Evolutionary conservation across 2,329 filamentous ascomycete genomes (phyloP).

Genomic region (Hypocrella siamensis): DNA sequence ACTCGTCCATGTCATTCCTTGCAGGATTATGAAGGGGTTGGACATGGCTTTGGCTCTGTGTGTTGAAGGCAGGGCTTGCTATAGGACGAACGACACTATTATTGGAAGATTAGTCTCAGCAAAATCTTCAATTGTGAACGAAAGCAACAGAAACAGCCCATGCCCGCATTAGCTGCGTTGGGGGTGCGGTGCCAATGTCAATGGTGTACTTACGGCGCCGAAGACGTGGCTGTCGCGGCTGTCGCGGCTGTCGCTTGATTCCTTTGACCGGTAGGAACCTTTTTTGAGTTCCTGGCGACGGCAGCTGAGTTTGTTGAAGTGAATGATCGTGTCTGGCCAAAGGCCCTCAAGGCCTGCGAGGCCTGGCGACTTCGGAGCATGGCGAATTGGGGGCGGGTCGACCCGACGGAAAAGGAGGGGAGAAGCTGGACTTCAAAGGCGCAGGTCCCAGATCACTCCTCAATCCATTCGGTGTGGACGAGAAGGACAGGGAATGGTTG

Average conservation of each 20-base stretch:
- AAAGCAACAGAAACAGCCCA: too few species aligned
- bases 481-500: too few species aligned
- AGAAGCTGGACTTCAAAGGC: not conserved
- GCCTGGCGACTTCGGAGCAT: conserved; percentile 36
- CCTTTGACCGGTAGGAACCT: conserved; percentile 24
- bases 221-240: conserved; percentile 21
- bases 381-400: conserved; percentile 8
- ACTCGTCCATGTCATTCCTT: conserved; percentile 58
- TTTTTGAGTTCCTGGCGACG: conserved; percentile 21
- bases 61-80: conserved; percentile 48
- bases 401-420: not conserved
- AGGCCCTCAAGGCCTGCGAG: conserved; percentile 28
- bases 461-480: too few species aligned
- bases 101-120: too few species aligned
- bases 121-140: too few species aligned
- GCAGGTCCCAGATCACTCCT: conserved; percentile 2
- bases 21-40: conserved; percentile 50
- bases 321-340: conserved; percentile 23
- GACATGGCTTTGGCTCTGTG: conserved; percentile 40
- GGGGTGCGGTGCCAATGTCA: too few species aligned
- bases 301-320: conserved; percentile 22
- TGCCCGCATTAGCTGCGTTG: too few species aligned
- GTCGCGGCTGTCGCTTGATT: conserved; percentile 33
- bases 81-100: conserved; percentile 31
- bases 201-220: conserved; percentile 34